Percentiles rank a stretch among this genome's conserved stretches.
These are phyloP conservation scores for Solanum lignicaule DNA, from an alignment of 257 asterid genomes.

Conservation along the genomic window DNA sequence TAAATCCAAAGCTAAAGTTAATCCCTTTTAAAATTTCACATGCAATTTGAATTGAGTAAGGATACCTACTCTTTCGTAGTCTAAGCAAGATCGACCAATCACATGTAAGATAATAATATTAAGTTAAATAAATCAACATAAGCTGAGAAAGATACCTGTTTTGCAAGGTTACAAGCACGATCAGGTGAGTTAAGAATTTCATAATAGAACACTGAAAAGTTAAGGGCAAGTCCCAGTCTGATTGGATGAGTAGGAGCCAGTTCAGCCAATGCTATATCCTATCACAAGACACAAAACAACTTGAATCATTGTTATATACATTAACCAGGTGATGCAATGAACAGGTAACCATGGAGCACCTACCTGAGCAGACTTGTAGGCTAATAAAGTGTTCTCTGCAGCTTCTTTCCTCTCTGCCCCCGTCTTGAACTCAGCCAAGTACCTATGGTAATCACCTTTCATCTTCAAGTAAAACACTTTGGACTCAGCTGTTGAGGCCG, in stretches of 20 bases:
- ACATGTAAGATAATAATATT: not conserved
- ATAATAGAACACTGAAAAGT: slow-evolving; percentile 13
- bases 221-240: slow-evolving; percentile 19
- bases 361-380: slow-evolving; percentile 17
- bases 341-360: not conserved
- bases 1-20: not conserved
- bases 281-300: not conserved
- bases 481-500: slow-evolving; percentile 13
- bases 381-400: slow-evolving; percentile 10
- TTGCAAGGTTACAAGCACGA: slow-evolving; percentile 17
- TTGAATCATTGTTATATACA: not conserved
- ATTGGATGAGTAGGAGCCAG: slow-evolving; percentile 15
- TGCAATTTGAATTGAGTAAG: not conserved
- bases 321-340: not conserved
- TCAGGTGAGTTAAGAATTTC: slow-evolving; percentile 14
- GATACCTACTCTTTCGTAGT: not conserved
- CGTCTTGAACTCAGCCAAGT: slow-evolving; percentile 14
- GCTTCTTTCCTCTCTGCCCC: slow-evolving; percentile 15
- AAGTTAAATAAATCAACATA: not conserved
- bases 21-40: not conserved
- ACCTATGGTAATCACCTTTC: slow-evolving; percentile 18
- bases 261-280: slow-evolving; percentile 18
- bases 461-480: slow-evolving; percentile 20
- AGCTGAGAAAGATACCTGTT: not conserved
- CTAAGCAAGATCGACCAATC: not conserved